Conservation (phyloP, 2,329 filamentous ascomycete species). For the Colletotrichum sp. region DNA sequence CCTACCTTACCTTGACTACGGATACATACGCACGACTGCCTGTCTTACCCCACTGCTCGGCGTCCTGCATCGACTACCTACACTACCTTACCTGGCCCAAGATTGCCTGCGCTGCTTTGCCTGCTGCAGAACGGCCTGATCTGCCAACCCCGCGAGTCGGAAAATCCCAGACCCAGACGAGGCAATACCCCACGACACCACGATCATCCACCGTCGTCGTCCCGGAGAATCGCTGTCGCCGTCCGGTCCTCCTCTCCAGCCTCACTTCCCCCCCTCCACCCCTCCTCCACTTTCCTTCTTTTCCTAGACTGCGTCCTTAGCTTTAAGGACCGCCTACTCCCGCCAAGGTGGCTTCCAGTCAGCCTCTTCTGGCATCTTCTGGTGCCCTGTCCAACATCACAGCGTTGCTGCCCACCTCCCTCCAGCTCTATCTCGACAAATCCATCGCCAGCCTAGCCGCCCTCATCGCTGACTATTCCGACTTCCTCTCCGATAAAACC, state of each 20-base stretch:
- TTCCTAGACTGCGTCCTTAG: slow-evolving; percentile 22
- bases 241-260: neutral
- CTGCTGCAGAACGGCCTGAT: slow-evolving; percentile 18
- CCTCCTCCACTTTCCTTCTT: slow-evolving; percentile 1
- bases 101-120: neutral
- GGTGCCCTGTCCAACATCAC: slow-evolving; percentile 67
- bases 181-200: slow-evolving; percentile 19
- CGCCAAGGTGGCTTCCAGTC: slow-evolving; percentile 68
- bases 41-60: neutral
- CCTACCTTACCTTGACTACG: neutral
- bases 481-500: slow-evolving; percentile 55
- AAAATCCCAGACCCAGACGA: slow-evolving; percentile 7
- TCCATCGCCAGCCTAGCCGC: slow-evolving; percentile 54
- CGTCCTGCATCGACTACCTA: neutral
- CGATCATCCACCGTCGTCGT: neutral
- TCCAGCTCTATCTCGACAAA: slow-evolving; percentile 60
- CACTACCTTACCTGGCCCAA: neutral
- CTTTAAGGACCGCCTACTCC: slow-evolving; percentile 28
- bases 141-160: slow-evolving; percentile 11
- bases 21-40: neutral
- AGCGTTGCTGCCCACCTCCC: slow-evolving; percentile 49
- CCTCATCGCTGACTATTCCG: slow-evolving; percentile 52
- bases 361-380: slow-evolving; percentile 63
- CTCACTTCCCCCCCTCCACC: slow-evolving; percentile 20
- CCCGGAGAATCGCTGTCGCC: neutral